A percentile compares a stretch with the other conserved stretches of the same genome.
These are phyloP conservation scores for Berkeleyomyces rouxiae DNA, from an alignment of 2,329 filamentous ascomycete genomes.

Conservation along the genomic window DNA sequence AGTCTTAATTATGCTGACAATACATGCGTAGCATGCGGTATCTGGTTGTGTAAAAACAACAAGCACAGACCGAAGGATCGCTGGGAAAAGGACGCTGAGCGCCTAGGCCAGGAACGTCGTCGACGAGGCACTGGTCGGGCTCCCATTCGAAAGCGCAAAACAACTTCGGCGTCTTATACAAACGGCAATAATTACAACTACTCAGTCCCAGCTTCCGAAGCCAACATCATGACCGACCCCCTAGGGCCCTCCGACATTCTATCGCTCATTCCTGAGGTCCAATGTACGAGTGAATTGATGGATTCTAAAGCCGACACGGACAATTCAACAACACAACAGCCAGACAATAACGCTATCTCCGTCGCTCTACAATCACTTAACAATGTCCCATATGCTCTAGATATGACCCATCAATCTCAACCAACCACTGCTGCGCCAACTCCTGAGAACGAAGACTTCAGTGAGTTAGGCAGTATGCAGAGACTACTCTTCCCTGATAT, in stretches of 20 bases:
- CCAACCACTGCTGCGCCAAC: conserved; percentile 3
- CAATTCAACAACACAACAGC: neutral
- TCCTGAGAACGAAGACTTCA: conserved; percentile 8
- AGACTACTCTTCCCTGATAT: conserved; percentile 54
- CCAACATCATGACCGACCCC: conserved; percentile 37
- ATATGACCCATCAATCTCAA: neutral
- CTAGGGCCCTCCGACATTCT: conserved; percentile 27
- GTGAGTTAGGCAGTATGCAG: conserved; percentile 39
- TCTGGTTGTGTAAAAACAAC: conserved; percentile 85
- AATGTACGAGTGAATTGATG: neutral
- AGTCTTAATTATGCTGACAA: conserved; percentile 19
- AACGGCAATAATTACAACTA: conserved; percentile 21
- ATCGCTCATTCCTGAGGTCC: conserved; percentile 10
- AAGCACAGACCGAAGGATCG: conserved; percentile 65
- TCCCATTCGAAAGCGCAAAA: conserved; percentile 32
- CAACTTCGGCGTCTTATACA: conserved; percentile 20
- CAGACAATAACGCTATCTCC: neutral
- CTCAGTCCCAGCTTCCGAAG: conserved; percentile 34
- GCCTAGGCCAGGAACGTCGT: conserved; percentile 34
- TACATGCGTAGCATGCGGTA: conserved; percentile 51
- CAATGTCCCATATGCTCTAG: conserved; percentile 14
- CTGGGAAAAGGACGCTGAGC: conserved; percentile 53
- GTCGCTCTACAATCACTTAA: conserved; percentile 1
- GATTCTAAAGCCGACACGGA: neutral
- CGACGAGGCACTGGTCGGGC: conserved; percentile 29